Percentiles rank a stretch among this genome's conserved stretches.
Evolutionary conservation across 2,329 filamentous ascomycete genomes (phyloP).

Genomic region (Ceratocystiopsis brevicomis): DNA sequence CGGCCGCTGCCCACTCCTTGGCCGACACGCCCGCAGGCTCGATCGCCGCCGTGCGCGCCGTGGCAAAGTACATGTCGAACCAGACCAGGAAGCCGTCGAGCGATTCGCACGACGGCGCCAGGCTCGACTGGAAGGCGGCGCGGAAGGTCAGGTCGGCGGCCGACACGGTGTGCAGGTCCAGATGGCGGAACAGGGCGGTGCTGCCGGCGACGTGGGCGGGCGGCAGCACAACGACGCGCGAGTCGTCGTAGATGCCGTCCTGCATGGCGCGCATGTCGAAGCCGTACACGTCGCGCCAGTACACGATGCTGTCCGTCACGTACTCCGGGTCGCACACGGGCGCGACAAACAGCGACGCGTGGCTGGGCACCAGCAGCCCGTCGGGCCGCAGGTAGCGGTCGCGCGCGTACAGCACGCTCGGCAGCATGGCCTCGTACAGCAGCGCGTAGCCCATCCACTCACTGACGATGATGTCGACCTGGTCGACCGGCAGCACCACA

Average conservation of each 20-base stretch:
- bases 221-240: constrained; percentile 56
- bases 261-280: constrained; percentile 92
- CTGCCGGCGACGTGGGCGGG: constrained; percentile 38
- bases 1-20: constrained; percentile 40
- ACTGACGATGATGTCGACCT: constrained; percentile 87
- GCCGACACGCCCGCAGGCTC: constrained; percentile 35
- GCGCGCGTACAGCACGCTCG: constrained; percentile 73
- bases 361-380: constrained; percentile 72
- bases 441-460: constrained; percentile 98
- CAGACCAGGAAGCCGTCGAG: constrained; percentile 82
- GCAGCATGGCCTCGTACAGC: constrained; percentile 89
- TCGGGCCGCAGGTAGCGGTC: constrained; percentile 67
- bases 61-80: constrained; percentile 87
- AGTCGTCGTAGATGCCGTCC: constrained; percentile 60
- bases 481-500: constrained; percentile 52
- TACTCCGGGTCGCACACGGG: constrained; percentile 64
- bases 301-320: constrained; percentile 56
- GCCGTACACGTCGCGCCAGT: constrained; percentile 86
- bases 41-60: constrained; percentile 31
- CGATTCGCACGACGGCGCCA: constrained; percentile 42
- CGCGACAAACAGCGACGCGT: constrained; percentile 65
- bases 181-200: constrained; percentile 47
- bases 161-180: constrained; percentile 58
- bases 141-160: constrained; percentile 59
- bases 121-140: constrained; percentile 41